These are phyloP conservation scores for Clonostachys byssicola DNA, from an alignment of 2,329 filamentous ascomycete genomes.

Conservation along the genomic window DNA sequence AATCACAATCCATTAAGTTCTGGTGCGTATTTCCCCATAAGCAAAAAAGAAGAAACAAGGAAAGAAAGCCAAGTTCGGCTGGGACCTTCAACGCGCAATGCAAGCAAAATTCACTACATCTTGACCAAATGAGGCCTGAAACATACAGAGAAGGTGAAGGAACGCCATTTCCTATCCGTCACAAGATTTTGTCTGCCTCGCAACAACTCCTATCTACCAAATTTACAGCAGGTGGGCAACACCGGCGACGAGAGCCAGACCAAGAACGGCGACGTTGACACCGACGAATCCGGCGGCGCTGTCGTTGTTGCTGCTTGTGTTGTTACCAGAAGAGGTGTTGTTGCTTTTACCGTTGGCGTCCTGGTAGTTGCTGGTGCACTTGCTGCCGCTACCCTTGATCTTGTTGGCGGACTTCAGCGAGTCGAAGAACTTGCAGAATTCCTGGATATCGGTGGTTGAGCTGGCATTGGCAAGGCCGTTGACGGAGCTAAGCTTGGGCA, in stretches of 20 bases:
- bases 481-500: slow-evolving; percentile 65
- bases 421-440: slow-evolving; percentile 49
- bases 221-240: slow-evolving; percentile 49
- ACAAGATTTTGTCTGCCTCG: slow-evolving; percentile 10
- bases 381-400: slow-evolving; percentile 35
- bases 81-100: background rate
- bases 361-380: slow-evolving; percentile 46
- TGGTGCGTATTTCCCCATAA: too few relatives aligned
- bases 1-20: too few relatives aligned
- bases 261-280: slow-evolving; percentile 42
- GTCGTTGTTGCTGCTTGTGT: slow-evolving; percentile 18
- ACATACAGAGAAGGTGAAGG: slow-evolving; percentile 24
- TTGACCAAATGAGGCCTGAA: slow-evolving; percentile 24
- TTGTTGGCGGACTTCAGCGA: slow-evolving; percentile 30
- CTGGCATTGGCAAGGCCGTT: slow-evolving; percentile 68
- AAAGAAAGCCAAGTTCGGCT: too few relatives aligned
- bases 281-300: slow-evolving; percentile 38
- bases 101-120: slow-evolving; percentile 21
- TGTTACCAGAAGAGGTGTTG: slow-evolving; percentile 18
- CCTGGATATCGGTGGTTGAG: slow-evolving; percentile 57
- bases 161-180: slow-evolving; percentile 26
- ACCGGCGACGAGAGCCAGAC: slow-evolving; percentile 39
- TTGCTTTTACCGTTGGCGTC: slow-evolving; percentile 28
- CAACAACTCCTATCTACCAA: background rate
- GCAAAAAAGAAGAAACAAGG: too few relatives aligned